phyloP scores from a whole-genome alignment of 768 basidiomycete genomes.

The Lentinula sp. region DNA sequence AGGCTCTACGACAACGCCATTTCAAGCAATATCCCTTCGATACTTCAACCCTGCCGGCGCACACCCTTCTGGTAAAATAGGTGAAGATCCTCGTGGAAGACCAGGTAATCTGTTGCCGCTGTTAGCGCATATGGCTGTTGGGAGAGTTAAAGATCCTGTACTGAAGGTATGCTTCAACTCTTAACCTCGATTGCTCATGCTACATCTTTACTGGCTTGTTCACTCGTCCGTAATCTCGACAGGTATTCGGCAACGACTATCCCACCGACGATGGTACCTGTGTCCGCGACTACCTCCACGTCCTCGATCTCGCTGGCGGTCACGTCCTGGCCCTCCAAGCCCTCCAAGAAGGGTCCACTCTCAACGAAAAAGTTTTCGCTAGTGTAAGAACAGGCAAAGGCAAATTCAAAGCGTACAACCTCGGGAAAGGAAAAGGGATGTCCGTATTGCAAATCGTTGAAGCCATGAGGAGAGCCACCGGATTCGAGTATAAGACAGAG shows the following conservation, averaged over 20 bases:
- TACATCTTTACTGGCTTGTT: neutral
- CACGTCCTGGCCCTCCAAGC: conserved; percentile 90
- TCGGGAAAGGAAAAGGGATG: conserved; percentile 89
- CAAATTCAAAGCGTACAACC: conserved; percentile 92
- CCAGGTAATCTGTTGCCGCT: conserved; percentile 94
- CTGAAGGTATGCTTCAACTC: conserved; percentile 24
- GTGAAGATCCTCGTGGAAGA: conserved; percentile 93
- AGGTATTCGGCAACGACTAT: conserved; percentile 96
- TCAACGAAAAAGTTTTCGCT: conserved; percentile 41
- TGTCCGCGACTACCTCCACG: conserved; percentile 92
- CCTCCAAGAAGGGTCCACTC: conserved; percentile 49
- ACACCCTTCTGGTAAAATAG: conserved; percentile 90
- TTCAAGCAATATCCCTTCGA: conserved; percentile 82
- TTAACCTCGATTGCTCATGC: too few species aligned
- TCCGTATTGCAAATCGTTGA: conserved; percentile 92
- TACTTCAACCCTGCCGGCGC: conserved; percentile 99
- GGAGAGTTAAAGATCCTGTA: conserved; percentile 63
- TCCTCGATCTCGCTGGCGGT: conserved; percentile 92
- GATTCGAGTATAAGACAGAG: conserved; percentile 83
- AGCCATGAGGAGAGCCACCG: conserved; percentile 90
- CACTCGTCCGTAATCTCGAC: conserved; percentile 32
- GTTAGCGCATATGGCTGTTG: conserved; percentile 91
- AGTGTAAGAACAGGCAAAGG: conserved; percentile 38
- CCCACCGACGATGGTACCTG: conserved; percentile 96
- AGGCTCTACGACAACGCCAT: conserved; percentile 60